Conservation (phyloP, 202 grass and related monocot genomes). For the Panicum virgatum region DNA sequence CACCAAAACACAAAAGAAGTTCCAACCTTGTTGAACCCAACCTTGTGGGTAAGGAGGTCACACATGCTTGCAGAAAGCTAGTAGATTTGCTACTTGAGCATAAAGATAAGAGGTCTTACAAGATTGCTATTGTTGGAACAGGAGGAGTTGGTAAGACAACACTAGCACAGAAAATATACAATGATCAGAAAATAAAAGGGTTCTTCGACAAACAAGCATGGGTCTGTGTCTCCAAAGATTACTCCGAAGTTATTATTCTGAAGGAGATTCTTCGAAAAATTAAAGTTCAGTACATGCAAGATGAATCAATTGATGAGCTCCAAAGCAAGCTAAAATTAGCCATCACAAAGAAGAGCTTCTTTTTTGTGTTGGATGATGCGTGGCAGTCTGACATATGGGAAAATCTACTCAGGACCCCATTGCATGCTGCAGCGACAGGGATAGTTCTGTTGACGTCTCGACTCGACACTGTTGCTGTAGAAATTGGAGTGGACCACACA, state of each 20-base stretch:
- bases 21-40: constrained; percentile 32
- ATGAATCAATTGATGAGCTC: constrained; percentile 20
- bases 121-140: constrained; percentile 44
- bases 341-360: constrained; percentile 6
- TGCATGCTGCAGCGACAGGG: background rate
- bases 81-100: constrained; percentile 22
- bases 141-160: constrained; percentile 60
- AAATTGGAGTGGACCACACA: background rate
- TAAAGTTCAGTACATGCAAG: background rate
- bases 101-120: background rate
- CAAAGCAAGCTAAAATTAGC: background rate
- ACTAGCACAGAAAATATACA: constrained; percentile 44
- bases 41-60: constrained; percentile 50
- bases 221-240: constrained; percentile 42
- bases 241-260: background rate
- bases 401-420: background rate
- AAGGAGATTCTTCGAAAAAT: constrained; percentile 27
- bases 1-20: background rate
- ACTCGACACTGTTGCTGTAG: background rate
- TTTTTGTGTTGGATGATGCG: constrained; percentile 53
- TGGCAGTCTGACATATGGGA: constrained; percentile 22
- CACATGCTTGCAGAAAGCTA: constrained; percentile 17
- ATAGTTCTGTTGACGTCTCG: constrained; percentile 39
- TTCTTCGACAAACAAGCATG: constrained; percentile 35
- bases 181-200: constrained; percentile 25